A percentile compares a stretch with the other conserved stretches of the same genome.
Evolutionary conservation across 495 filamentous ascomycete genomes (phyloP).

Genomic region (Annulohypoxylon maeteangense): DNA sequence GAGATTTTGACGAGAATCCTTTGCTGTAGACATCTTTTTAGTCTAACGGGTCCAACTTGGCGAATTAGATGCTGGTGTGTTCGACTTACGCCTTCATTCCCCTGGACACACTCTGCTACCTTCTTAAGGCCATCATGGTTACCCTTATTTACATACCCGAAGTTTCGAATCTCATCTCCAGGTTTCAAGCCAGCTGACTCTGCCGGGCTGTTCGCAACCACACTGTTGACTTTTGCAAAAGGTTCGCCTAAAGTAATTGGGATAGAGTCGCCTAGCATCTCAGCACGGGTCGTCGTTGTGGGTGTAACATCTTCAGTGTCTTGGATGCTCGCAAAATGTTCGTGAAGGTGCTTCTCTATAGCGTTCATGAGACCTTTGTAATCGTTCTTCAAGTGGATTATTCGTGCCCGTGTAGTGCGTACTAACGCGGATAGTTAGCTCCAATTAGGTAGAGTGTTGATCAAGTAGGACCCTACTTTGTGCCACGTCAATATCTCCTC

Average conservation of each 20-base stretch:
- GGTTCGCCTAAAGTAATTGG: conserved; percentile 67
- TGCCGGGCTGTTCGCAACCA: conserved; percentile 82
- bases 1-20: conserved; percentile 76
- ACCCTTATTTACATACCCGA: conserved; percentile 80
- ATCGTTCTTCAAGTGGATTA: conserved; percentile 91
- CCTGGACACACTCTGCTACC: conserved; percentile 83
- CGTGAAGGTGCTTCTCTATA: conserved; percentile 85
- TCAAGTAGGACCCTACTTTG: conserved; percentile 71
- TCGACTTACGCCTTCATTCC: conserved; percentile 86
- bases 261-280: conserved; percentile 50
- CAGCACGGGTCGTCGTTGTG: conserved; percentile 30
- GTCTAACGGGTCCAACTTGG: background rate
- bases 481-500: conserved; percentile 93
- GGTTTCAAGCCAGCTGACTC: conserved; percentile 81
- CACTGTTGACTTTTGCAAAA: conserved; percentile 91
- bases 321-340: conserved; percentile 70
- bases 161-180: conserved; percentile 85
- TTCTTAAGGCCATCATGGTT: conserved; percentile 89
- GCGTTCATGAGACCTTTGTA: conserved; percentile 86
- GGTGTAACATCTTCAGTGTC: conserved; percentile 46
- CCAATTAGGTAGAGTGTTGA: background rate
- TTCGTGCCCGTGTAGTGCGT: conserved; percentile 87
- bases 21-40: conserved; percentile 59
- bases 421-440: conserved; percentile 63
- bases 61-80: background rate